A percentile compares a stretch with the other conserved stretches of the same genome.
phyloP scores from a whole-genome alignment of 2,329 filamentous ascomycete genomes.

The Colletotrichum shisoi region DNA sequence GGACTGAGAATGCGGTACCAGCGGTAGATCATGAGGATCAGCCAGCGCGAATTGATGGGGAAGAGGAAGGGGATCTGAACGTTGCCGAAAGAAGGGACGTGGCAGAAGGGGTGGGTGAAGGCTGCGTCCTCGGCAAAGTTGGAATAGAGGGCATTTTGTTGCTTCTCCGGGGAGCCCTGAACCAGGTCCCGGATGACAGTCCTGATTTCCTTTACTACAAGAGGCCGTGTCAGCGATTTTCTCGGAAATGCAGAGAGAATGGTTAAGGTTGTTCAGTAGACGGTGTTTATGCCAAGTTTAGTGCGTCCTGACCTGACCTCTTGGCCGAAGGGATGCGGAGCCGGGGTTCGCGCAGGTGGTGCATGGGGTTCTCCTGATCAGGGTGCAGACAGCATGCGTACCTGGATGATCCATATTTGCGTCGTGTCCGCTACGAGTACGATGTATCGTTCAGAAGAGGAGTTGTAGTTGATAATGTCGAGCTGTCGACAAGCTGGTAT shows the following conservation, averaged over 20 bases:
- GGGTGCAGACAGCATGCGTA: constrained; percentile 6
- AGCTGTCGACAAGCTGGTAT: background rate
- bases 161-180: constrained; percentile 70
- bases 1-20: constrained; percentile 89
- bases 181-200: constrained; percentile 73
- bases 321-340: constrained; percentile 7
- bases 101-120: constrained; percentile 81
- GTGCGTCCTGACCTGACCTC: background rate
- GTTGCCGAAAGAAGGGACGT: constrained; percentile 65
- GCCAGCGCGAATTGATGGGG: constrained; percentile 67
- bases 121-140: constrained; percentile 77
- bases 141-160: constrained; percentile 69
- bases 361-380: background rate
- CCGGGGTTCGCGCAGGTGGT: background rate
- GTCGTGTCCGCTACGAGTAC: background rate
- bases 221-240: constrained; percentile 14
- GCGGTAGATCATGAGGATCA: constrained; percentile 75
- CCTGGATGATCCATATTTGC: constrained; percentile 36
- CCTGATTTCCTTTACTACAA: constrained; percentile 65
- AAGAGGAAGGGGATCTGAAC: constrained; percentile 51
- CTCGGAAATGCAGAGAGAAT: background rate
- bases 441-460: background rate
- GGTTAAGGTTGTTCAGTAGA: no score
- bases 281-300: background rate
- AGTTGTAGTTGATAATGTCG: background rate